A percentile compares a stretch with the other conserved stretches of the same genome.
These are phyloP conservation scores for Acer saccharum DNA, from an alignment of 345 rosid species.

Conservation along the genomic window DNA sequence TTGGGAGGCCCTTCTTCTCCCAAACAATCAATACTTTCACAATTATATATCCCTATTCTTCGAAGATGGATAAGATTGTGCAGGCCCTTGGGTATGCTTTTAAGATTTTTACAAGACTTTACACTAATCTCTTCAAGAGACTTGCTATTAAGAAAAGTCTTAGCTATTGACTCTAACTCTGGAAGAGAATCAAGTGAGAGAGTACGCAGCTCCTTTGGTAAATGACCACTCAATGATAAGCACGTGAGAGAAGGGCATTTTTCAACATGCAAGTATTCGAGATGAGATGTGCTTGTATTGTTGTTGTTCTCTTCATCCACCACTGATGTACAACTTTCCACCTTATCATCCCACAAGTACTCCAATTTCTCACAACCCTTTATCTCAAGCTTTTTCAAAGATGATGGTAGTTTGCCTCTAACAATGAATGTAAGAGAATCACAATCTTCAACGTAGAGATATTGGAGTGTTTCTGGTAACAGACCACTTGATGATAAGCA, in stretches of 20 bases:
- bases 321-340: neutral
- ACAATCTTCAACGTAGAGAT: too few species aligned
- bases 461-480: too few species aligned
- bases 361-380: constrained; percentile 12
- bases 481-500: too few species aligned
- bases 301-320: neutral
- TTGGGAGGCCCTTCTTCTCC: neutral
- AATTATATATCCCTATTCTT: accelerated
- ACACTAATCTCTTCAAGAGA: neutral
- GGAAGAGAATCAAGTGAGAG: neutral
- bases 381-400: neutral
- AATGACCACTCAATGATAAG: neutral
- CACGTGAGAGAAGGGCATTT: neutral
- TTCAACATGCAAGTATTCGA: neutral
- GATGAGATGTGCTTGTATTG: neutral
- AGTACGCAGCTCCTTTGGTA: neutral
- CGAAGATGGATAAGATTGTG: neutral
- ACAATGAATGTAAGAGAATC: neutral
- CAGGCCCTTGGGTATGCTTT: neutral
- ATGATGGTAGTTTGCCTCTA: neutral
- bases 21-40: neutral
- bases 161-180: neutral
- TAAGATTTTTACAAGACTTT: neutral
- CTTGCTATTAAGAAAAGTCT: neutral
- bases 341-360: constrained; percentile 11